Evolutionary conservation across 768 basidiomycete species (phyloP), one percentile per base, ranked within the genome.

Genomic region (Xerocomus potaroensis): DNA sequence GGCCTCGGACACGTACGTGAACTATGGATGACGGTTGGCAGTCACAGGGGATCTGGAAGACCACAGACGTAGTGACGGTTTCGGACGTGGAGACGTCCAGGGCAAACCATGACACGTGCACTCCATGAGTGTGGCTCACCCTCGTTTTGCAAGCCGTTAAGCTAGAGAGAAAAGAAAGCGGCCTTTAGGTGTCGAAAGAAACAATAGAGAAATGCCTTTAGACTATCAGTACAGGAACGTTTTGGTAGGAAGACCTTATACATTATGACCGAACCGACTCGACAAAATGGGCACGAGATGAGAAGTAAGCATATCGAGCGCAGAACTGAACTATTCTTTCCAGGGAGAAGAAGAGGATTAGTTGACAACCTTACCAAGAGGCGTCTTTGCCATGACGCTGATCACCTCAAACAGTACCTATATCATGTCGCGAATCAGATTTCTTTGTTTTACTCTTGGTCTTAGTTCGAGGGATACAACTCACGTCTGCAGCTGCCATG

Each of bases 301-400:
- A 15, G 23, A 23, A 12, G 12, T 7, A 3, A 38, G 5, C 42
- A 12, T 26, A 30, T 6, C 10, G 14, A 18, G 22, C 15, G 12
- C 5, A 26, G 15, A 39, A 30, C 18, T 34, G 19, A 15, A 3
- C 1, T 0, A 16, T 37, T 22, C 5, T 32, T 22, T 33, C 12
- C 16, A 9, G 8, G 4, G 22, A 16, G 23, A n/a, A 1, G 6
- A 16, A 15, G 5, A 1, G 16, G 15, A 27, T 55, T 34, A 65
- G 32, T 64, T 47, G 30, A 49, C 53, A 19, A 74, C 66, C 61
- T 83, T 85, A 60, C 85, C 84, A 57, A 87, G 67, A 4, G 85
- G 83, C 4, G 83, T 87, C 72, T 87, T 87, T 10, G 79, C 81
- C 85, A 87, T 87, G 37, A 87, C 80, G 54, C 81, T 85, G 47